Evolutionary conservation across 78 protist genomes (phyloP), one percentile per base, ranked within the genome.

Genomic region (Dictyostelium purpureum): DNA sequence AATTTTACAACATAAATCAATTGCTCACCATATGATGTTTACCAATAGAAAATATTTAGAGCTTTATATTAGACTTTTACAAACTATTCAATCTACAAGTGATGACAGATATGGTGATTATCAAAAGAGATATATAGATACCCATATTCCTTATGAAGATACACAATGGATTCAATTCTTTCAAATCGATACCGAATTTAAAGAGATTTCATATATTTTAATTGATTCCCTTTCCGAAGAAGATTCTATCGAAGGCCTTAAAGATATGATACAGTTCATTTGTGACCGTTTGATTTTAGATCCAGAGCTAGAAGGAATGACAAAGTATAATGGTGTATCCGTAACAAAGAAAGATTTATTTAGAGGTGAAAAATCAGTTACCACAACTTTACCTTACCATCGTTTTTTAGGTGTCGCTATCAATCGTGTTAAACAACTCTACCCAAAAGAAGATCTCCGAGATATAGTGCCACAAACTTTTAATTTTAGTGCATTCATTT

Each of bases 171-270:
- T 73, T 12, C 56, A 35, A 52, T 40, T 47, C 19, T 73, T 85
- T 47, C 92, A 85, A 35, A 37, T 85, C 7, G 92, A 52, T 37
- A 37, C 76, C 4, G 92, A 85, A n/a, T 45, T 70, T 1, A 31
- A 70, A 6, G 92, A 85, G 0, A 73, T 85, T 14, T 85, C 74
- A 12, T 28, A 61, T 21, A 77, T 71, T 49, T 21, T 85, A 54
- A 40, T 85, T 51, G 43, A 40, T 1, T 73, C 92, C 10, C 14
- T 85, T 1, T 12, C 76, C 0, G 49, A 49, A 2, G 40, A 67
- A 21, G 65, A 18, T 18, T 9, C 77, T 28, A 24, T 82, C 16
- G 11, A 56, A 2, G 61, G 65, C 7, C 1, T 82, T 11, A 31
- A n/a, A 14, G 59, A 56, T 24, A 37, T 56, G 19, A 82, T 82